Conservation (phyloP, 306 rosid species). For the Sindora glabra region DNA sequence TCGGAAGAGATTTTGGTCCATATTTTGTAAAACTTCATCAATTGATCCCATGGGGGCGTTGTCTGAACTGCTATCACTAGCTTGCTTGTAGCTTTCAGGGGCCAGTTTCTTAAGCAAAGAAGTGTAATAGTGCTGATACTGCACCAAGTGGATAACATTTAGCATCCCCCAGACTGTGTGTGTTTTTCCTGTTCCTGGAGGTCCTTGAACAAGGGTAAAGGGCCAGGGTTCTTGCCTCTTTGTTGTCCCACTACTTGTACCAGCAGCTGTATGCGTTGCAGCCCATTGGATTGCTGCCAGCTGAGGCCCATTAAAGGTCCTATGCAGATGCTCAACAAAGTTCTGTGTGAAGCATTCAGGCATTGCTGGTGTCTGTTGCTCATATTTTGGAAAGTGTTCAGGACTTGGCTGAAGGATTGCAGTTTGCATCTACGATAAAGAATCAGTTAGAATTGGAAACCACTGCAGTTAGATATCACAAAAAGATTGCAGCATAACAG, state of each 20-base stretch:
- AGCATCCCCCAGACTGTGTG: conserved; percentile 99
- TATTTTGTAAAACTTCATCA: conserved; percentile 94
- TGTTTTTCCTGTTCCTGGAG: conserved; percentile 99
- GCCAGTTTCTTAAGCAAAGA: conserved; percentile 94
- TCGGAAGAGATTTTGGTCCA: conserved; percentile 93
- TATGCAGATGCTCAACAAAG: conserved; percentile 73
- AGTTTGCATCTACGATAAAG: conserved; percentile 75
- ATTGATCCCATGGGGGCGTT: conserved; percentile 67
- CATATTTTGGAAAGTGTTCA: conserved; percentile 92
- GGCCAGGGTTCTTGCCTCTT: conserved; percentile 99
- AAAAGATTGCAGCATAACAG: not conserved
- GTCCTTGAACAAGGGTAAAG: conserved; percentile 97
- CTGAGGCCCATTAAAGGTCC: conserved; percentile 93
- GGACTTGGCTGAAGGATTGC: conserved; percentile 96
- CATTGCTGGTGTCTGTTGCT: conserved; percentile 89
- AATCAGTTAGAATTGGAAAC: conserved; percentile 10
- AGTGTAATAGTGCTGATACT: conserved; percentile 94
- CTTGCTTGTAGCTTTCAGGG: conserved; percentile 97
- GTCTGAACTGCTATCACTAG: conserved; percentile 67
- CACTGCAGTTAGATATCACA: conserved; percentile 2
- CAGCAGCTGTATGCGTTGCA: conserved; percentile 96
- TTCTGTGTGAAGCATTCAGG: conserved; percentile 93
- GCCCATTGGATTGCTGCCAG: conserved; percentile 97
- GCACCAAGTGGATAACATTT: conserved; percentile 96
- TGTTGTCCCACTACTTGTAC: conserved; percentile 70